phyloP scores from a whole-genome alignment of 2,329 filamentous ascomycete genomes.

The Calonectria montana region DNA sequence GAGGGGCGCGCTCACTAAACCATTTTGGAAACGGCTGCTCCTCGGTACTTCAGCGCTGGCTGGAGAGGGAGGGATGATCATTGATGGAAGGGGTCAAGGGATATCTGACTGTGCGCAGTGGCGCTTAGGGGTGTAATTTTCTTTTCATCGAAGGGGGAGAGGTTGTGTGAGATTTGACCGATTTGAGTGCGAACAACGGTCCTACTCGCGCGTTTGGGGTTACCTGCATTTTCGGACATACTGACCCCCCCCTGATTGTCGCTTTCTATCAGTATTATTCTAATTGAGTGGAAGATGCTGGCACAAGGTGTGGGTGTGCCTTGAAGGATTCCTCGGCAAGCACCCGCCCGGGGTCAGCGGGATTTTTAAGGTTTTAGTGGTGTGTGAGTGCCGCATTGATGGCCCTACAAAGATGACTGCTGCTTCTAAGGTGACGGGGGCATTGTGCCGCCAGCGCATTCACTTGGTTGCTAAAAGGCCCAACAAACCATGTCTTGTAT shows the following conservation, averaged over 20 bases:
- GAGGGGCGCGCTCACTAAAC: neutral
- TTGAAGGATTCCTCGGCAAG: conserved; percentile 5
- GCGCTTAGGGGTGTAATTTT: neutral
- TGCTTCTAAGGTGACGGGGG: too few species aligned
- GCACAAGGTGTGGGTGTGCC: neutral
- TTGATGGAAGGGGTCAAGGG: neutral
- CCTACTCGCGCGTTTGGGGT: neutral
- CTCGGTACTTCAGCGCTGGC: neutral
- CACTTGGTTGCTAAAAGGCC: too few species aligned
- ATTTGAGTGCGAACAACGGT: neutral
- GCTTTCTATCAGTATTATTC: too few species aligned
- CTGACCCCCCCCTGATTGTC: too few species aligned
- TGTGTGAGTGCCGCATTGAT: neutral
- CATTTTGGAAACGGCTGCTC: neutral
- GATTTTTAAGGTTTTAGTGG: conserved; percentile 21
- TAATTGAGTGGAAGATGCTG: neutral
- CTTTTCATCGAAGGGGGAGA: neutral
- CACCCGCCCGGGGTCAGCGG: neutral
- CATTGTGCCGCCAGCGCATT: neutral
- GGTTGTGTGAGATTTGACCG: neutral
- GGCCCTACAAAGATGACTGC: neutral
- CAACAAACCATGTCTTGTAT: neutral
- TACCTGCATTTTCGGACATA: neutral
- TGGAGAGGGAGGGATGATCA: neutral
- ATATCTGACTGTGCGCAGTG: conserved; percentile 15